Base-by-base conservation (phyloP, 257 asterid genomes). In the Parsonsia alboflavescens region DNA sequence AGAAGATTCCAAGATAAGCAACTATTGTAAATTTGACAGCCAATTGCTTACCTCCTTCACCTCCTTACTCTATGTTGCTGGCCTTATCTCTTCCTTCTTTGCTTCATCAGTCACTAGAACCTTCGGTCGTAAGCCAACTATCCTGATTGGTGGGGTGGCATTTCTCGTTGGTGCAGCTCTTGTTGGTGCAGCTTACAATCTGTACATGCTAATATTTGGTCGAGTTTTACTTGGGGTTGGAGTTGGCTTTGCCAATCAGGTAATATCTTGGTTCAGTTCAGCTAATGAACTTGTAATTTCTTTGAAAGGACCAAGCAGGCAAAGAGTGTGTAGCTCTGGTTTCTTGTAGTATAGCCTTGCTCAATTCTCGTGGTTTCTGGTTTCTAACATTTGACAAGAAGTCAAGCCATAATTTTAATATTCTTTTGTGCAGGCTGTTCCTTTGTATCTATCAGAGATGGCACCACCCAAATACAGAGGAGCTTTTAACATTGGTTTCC, bases 381-480 rank as follows among this genome's bases (percentile, higher is more conserved):
- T 42, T 42, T 42, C 50, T 10, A 46, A 46, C 13, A 46, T 46
- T 46, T 46, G 50, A 10, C 50, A 46, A 1, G 50, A 46, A 46
- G 50, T 46, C 13, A 46, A 46, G 13, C 9, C 17, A 46, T 48
- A 21, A 2, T 36, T 54, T 30, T 67, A 52, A 2, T n/a, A n/a
- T 49, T 45, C 26, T 67, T 63, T 58, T 71, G 16, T 79, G 73
- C 80, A 87, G 87, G 63, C 91, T 17, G 89, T 89, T 12, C 96
- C 92, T 0, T 49, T 89, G 36, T 89, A 89, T 61, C 92, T 89
- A 26, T 89, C 96, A 19, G 92, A 89, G 76, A 89, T 89, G 89
- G 87, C 96, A 15, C 88, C 83, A 0, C 79, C 91, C 0, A 78
- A 73, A 70, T 66, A 73, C 74, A 79, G 96, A 68, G 93, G 91